Evolutionary conservation across 2,329 filamentous ascomycete species (phyloP), one percentile per base, ranked within the genome.

Genomic region (Ophiocordyceps camponoti-saundersi): DNA sequence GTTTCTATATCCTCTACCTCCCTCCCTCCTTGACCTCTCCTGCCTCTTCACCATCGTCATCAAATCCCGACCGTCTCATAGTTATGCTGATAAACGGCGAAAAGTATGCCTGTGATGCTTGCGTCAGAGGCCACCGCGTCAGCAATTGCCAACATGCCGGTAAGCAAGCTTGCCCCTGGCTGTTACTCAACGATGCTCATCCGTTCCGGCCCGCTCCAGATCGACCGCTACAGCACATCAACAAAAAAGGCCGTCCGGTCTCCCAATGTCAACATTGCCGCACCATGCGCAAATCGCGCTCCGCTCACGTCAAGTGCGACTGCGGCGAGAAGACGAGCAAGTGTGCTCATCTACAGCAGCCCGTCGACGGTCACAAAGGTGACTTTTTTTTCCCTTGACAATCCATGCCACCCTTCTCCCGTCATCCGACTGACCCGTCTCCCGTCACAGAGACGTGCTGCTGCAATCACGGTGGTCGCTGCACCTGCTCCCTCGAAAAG

Each of bases 181-280:
- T 36, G n/a, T 23, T 16, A 21, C 13, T 7, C 16, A 32, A 30
- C n/a, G 36, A 16, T 43, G 50, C 56, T 61, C 52, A 60, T 53
- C 47, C 40, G 16, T 12, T 23, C 11, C 26, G 34, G 18, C 21
- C 18, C 44, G 45, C 41, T 29, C 46, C 57, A 95, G 92, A 95
- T 65, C 86, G 90, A 55, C 85, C 85, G 54, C 77, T 96, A 54
- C 83, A 86, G 60, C 87, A 94, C 64, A 94, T 95, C 70, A 93
- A 93, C 67, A 95, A 94, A 66, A 96, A 96, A 72, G 90, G 90
- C 60, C 85, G 90, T 52, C 92, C 92, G 51, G 88, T 96, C 56
- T 95, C 92, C 57, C 92, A 98, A 80, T 98, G 92, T 68, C 79
- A 87, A 56, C 92, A 98, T 69, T 98, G 92, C 69, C 90, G 92